Conservation (phyloP, 176 grass and related monocot genomes). For the Leersia perrieri region DNA sequence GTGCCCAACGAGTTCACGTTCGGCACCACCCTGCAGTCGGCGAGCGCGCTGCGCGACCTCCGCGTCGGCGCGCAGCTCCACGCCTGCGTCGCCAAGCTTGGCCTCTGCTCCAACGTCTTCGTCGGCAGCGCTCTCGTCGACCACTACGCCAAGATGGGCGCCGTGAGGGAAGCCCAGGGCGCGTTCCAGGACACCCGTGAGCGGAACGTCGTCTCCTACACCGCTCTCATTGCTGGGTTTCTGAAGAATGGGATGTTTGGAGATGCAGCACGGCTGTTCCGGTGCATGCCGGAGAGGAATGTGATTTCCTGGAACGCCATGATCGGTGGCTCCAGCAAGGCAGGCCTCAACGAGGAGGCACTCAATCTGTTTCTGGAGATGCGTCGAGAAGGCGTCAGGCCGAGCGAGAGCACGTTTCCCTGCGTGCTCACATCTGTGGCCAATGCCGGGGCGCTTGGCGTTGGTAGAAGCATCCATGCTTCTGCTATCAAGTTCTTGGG, state of each 20-base stretch:
- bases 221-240: slow-evolving; percentile 56
- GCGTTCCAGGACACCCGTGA: slow-evolving; percentile 54
- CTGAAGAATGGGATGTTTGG: slow-evolving; percentile 56
- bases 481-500: slow-evolving; percentile 72
- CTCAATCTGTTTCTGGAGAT: slow-evolving; percentile 58
- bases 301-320: slow-evolving; percentile 77
- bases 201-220: slow-evolving; percentile 77
- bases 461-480: slow-evolving; percentile 77
- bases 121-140: slow-evolving; percentile 81
- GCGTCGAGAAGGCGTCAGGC: slow-evolving; percentile 54
- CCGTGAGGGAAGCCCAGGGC: slow-evolving; percentile 49
- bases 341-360: slow-evolving; percentile 63
- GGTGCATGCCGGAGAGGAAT: slow-evolving; percentile 71
- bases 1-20: slow-evolving; percentile 86
- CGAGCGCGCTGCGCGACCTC: slow-evolving; percentile 40
- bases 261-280: slow-evolving; percentile 50
- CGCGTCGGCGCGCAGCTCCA: slow-evolving; percentile 64
- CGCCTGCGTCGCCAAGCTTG: slow-evolving; percentile 60
- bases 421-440: slow-evolving; percentile 56
- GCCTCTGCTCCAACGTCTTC: slow-evolving; percentile 64
- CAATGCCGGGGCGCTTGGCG: slow-evolving; percentile 59
- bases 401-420: slow-evolving; percentile 62
- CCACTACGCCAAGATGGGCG: slow-evolving; percentile 71
- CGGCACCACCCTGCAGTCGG: slow-evolving; percentile 61
- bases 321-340: slow-evolving; percentile 70